Conservation (phyloP, 495 filamentous ascomycete species). For the Talaromyces stipitatus region DNA sequence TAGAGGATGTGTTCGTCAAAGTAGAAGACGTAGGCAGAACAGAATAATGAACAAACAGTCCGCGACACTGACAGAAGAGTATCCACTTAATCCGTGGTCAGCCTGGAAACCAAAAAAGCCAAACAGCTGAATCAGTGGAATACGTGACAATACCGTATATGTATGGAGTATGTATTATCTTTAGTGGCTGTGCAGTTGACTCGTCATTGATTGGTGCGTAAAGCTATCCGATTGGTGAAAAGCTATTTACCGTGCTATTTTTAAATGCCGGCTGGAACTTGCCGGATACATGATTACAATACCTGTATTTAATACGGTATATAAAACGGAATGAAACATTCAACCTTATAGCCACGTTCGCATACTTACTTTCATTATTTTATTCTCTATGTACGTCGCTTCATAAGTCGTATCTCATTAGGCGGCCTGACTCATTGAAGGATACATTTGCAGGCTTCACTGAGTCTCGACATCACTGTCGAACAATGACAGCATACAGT, state of each 20-base stretch:
- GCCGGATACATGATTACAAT: not conserved
- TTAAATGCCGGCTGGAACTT: not conserved
- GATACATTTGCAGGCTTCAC: not conserved
- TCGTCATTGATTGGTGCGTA: not conserved
- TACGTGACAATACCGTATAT: not conserved
- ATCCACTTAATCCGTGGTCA: not conserved
- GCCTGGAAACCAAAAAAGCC: not conserved
- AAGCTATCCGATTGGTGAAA: not conserved
- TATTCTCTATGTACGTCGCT: not conserved
- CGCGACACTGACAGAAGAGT: not conserved
- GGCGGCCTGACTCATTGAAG: not conserved
- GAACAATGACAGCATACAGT: not conserved
- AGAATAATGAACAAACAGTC: not conserved
- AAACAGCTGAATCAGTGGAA: not conserved
- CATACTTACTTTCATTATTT: not conserved
- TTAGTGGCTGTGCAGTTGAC: constrained; percentile 1
- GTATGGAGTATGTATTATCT: not conserved
- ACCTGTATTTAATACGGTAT: not conserved
- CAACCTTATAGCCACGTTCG: no score
- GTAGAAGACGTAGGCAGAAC: not conserved
- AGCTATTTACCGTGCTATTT: not conserved
- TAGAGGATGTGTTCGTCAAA: not conserved
- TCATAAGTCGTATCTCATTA: not conserved
- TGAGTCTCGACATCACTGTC: not conserved
- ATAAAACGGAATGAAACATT: not conserved